Evolutionary conservation across 805 yeast genomes (phyloP), one percentile per base, ranked within the genome.

Genomic region (Kazachstania kunashirensis): DNA sequence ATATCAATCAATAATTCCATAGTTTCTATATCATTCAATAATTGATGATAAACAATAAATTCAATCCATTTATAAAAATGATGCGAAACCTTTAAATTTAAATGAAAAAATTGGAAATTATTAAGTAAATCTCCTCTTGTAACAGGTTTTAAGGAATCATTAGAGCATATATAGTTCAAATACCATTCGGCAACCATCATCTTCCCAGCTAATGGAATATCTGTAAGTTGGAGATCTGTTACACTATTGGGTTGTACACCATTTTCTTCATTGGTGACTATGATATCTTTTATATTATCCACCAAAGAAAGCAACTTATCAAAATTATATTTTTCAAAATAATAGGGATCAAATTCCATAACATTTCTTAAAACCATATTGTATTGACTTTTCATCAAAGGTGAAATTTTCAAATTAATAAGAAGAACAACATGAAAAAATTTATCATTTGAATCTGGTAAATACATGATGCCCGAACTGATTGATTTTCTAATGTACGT

Each of bases 401-500:
- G 61, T n/a, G 61, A 54, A 8, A 71, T 69, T 2, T 80, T 83
- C 26, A 83, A 55, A 38, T 78, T 75, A 42, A 71, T 69, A 38
- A 82, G 59, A 7, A 82, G 65, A 9, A 64, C 47, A 16, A 79
- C 62, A 52, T 73, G 95, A 29, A 68, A 68, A 40, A 50, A 59
- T 50, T 66, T 67, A 34, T 78, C 79, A 19, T 61, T 55, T 6
- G 66, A 66, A 14, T 74, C 71, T 6, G 73, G 67, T 3, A 75
- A 57, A 56, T 82, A 84, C 31, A 88, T 73, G 1, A 85, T 66
- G 4, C 96, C 98, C 1, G 92, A 77, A 8, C 96, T 84, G 31
- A 89, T 86, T 25, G 88, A 62, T 46, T 78, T 75, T 49, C 96
- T 65, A 39, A 88, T 66, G 50, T 89, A 89, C 1, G 81, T 70